Evolutionary conservation across 1,284 basidiomycete species (phyloP).

Genomic region (Fomitopsis schrenkii): DNA sequence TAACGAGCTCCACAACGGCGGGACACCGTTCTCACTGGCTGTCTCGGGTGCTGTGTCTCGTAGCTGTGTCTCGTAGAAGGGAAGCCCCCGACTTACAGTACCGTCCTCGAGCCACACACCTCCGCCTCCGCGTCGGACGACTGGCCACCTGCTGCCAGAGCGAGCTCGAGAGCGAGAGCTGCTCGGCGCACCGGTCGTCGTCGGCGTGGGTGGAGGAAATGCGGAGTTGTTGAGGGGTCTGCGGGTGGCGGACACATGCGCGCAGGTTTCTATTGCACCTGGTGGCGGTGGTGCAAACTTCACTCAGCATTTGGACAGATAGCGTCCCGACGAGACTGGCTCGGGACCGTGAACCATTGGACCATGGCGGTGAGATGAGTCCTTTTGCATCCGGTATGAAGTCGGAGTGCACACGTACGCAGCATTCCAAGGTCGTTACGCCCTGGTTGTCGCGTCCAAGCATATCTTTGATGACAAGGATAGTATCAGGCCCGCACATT

Average conservation of each 20-base stretch:
- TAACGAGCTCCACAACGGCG: no score
- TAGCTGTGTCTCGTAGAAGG: no score
- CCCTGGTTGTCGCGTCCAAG: background rate
- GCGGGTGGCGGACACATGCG: background rate
- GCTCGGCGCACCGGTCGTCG: no score
- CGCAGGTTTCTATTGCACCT: background rate
- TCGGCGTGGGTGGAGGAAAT: no score
- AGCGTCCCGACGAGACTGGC: background rate
- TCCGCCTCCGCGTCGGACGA: no score
- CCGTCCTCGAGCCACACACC: no score
- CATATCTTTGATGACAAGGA: background rate
- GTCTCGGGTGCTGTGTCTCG: no score
- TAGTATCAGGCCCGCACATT: background rate
- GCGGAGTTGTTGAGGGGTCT: no score
- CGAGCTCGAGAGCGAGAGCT: no score
- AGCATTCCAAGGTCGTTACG: background rate
- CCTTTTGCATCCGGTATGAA: slow-evolving; percentile 2
- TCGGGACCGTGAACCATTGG: background rate
- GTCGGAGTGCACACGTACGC: background rate
- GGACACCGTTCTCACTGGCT: no score
- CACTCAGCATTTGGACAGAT: background rate
- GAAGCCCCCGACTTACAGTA: no score
- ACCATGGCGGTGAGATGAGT: background rate
- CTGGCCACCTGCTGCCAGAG: no score
- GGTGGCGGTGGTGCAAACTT: background rate